These are phyloP conservation scores for Setomelanomma holmii DNA, from an alignment of 2,329 filamentous ascomycete species.

Conservation along the genomic window DNA sequence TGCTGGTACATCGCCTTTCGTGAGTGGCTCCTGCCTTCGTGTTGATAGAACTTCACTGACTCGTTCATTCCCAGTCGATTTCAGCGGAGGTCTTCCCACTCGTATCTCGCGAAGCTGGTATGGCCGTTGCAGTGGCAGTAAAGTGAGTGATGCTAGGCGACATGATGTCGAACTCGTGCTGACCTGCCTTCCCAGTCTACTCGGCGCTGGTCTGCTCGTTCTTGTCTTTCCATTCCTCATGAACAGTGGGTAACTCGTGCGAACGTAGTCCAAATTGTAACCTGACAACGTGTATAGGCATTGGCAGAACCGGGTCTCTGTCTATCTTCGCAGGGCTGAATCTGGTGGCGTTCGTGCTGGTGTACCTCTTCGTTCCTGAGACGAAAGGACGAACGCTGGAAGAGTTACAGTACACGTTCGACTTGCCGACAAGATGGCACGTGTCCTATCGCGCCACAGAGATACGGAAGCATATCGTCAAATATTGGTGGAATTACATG, in stretches of 20 bases:
- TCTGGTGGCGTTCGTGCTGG: constrained; percentile 33
- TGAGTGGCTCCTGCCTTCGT: not conserved
- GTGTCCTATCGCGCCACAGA: constrained; percentile 21
- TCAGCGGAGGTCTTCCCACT: constrained; percentile 30
- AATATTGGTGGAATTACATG: constrained; percentile 26
- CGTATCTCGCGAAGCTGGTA: constrained; percentile 30
- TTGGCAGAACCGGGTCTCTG: constrained; percentile 43
- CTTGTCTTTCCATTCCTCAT: constrained; percentile 48
- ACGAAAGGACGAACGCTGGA: constrained; percentile 32
- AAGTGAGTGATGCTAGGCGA: not conserved
- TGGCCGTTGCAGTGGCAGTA: constrained; percentile 48
- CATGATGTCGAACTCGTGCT: not conserved
- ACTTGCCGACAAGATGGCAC: constrained; percentile 28
- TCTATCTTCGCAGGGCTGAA: constrained; percentile 45
- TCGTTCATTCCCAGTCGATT: constrained; percentile 18
- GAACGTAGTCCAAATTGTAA: not conserved
- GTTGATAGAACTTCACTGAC: not conserved
- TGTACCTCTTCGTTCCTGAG: constrained; percentile 38
- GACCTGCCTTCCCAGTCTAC: constrained; percentile 29
- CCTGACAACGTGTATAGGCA: constrained; percentile 1
- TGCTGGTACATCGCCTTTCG: constrained; percentile 28
- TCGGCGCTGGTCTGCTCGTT: constrained; percentile 47
- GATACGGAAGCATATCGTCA: constrained; percentile 18
- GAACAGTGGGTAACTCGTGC: constrained; percentile 5
- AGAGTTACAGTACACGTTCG: constrained; percentile 33